Percentiles rank a stretch among this genome's conserved stretches.
Evolutionary conservation across 495 filamentous ascomycete genomes (phyloP).

Genomic region (Penicillium tannophilum): DNA sequence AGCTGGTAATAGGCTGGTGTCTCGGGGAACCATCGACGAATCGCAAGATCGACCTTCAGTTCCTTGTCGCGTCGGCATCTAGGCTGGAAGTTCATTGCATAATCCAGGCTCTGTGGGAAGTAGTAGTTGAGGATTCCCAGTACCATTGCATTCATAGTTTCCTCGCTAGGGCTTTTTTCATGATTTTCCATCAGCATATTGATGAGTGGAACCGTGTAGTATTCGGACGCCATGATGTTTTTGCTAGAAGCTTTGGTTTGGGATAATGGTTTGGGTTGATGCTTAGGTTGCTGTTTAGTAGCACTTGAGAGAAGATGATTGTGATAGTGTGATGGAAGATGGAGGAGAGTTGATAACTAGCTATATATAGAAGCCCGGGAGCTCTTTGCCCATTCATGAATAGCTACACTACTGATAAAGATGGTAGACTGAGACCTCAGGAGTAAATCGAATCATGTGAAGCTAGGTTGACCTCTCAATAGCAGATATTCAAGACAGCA

Average conservation of each 20-base stretch:
- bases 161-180: not conserved
- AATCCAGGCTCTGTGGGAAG: not conserved
- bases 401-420: no score
- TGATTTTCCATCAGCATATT: not conserved
- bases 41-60: not conserved
- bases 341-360: no score
- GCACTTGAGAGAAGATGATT: no score
- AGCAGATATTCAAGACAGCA: not conserved
- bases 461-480: no score
- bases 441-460: no score
- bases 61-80: not conserved
- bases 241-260: not conserved
- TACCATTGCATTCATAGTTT: not conserved
- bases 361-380: no score
- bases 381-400: no score
- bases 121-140: conserved; percentile 1
- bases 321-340: no score
- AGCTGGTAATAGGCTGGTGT: not conserved
- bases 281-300: not conserved
- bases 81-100: not conserved
- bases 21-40: not conserved
- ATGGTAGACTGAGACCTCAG: no score
- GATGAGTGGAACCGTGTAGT: not conserved
- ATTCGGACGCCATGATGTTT: not conserved
- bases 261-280: no score